Evolutionary conservation across 805 yeast genomes (phyloP).

Genomic region (Wickerhamomyces rabaulensis): DNA sequence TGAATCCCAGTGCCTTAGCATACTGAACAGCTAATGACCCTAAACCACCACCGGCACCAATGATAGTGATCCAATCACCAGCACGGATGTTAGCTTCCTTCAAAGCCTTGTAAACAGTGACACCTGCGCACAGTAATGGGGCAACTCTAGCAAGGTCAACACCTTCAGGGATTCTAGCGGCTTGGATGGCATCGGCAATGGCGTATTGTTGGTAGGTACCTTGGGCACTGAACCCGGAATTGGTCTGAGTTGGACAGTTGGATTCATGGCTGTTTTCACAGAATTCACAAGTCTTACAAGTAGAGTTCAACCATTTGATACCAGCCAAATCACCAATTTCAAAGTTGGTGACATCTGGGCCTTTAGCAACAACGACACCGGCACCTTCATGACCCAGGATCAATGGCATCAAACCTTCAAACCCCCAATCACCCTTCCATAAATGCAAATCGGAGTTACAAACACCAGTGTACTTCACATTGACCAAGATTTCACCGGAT

Average conservation of each 20-base stretch:
- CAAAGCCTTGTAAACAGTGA: conserved; percentile 82
- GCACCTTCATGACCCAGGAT: conserved; percentile 65
- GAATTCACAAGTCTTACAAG: conserved; percentile 51
- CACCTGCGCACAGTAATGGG: conserved; percentile 82
- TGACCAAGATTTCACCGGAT: conserved; percentile 46
- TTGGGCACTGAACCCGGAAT: conserved; percentile 80
- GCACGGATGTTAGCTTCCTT: conserved; percentile 61
- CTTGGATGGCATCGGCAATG: conserved; percentile 77
- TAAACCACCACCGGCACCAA: conserved; percentile 74
- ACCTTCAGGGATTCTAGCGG: conserved; percentile 65
- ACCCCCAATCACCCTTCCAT: conserved; percentile 61
- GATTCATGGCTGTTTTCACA: conserved; percentile 47
- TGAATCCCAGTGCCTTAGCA: conserved; percentile 66
- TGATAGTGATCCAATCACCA: conserved; percentile 65
- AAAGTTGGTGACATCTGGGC: conserved; percentile 47
- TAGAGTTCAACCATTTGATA: conserved; percentile 54
- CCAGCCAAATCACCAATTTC: conserved; percentile 55
- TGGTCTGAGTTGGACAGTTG: conserved; percentile 57
- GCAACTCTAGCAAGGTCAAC: conserved; percentile 66
- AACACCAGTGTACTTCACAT: conserved; percentile 55
- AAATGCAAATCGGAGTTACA: conserved; percentile 60
- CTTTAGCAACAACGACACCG: conserved; percentile 52
- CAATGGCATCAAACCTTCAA: conserved; percentile 45
- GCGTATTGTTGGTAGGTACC: conserved; percentile 86
- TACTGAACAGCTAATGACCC: conserved; percentile 67